Percentiles rank a stretch among this genome's conserved stretches.
Evolutionary conservation across 2,329 filamentous ascomycete species (phyloP).

Genomic region (Epicoccum nigrum): DNA sequence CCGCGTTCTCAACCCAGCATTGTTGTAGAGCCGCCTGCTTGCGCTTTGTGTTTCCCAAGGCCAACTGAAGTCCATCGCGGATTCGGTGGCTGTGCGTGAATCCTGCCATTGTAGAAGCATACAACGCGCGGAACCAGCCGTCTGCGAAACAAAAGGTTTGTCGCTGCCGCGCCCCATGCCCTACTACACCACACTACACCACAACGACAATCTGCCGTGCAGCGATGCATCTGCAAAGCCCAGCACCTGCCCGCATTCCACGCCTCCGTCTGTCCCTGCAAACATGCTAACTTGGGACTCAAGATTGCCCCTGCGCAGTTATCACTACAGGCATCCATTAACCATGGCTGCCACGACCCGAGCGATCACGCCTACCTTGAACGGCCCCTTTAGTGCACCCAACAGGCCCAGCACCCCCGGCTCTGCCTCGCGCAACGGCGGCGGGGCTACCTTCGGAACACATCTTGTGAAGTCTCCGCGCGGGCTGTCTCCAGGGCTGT

Average conservation of each 20-base stretch:
- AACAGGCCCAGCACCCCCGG: constrained; percentile 51
- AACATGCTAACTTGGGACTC: constrained; percentile 17
- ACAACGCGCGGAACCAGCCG: constrained; percentile 19
- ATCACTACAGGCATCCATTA: constrained; percentile 4
- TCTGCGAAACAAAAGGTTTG: constrained; percentile 32
- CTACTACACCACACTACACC: constrained; percentile 2
- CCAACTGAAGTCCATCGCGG: constrained; percentile 18
- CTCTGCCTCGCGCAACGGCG: constrained; percentile 36
- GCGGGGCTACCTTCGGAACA: constrained; percentile 43
- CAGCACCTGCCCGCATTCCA: background rate
- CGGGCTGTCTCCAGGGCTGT: constrained; percentile 49
- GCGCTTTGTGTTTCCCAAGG: constrained; percentile 13
- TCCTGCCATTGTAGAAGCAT: constrained; percentile 4
- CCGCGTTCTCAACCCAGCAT: constrained; percentile 10
- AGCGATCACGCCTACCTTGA: constrained; percentile 51
- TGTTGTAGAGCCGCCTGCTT: constrained; percentile 27
- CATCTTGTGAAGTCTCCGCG: constrained; percentile 52
- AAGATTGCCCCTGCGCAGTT: constrained; percentile 7
- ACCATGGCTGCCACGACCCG: constrained; percentile 54
- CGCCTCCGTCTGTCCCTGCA: background rate
- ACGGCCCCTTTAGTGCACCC: constrained; percentile 48
- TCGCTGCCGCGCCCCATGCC: constrained; percentile 12
- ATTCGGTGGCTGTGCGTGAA: constrained; percentile 21
- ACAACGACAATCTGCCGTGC: too few relatives aligned
- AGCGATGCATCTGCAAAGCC: constrained; percentile 1